Percentiles rank a stretch among this genome's conserved stretches.
Conservation (phyloP, 2,329 filamentous ascomycete species). For the Raffaelea albimanens region DNA sequence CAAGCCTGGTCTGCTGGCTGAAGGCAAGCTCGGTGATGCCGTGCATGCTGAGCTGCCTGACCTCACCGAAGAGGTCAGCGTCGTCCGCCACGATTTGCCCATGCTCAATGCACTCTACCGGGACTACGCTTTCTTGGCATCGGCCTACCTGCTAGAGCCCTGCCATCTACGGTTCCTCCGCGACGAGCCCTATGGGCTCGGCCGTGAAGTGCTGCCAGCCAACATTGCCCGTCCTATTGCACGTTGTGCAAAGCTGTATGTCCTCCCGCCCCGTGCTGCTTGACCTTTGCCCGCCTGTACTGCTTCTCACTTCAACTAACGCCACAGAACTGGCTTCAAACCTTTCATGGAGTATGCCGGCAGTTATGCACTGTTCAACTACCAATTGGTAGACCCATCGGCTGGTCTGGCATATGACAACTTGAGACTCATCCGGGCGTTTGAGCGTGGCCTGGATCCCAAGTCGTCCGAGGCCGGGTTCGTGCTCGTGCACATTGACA, state of each 20-base stretch:
- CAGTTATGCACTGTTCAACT: constrained; percentile 61
- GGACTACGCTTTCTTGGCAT: constrained; percentile 86
- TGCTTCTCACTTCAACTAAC: neutral
- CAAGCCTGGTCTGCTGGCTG: constrained; percentile 66
- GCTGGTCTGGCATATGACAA: constrained; percentile 53
- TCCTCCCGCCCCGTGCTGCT: neutral
- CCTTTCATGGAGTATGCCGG: constrained; percentile 84
- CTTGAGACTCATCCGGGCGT: constrained; percentile 79
- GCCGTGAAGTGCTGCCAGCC: constrained; percentile 61
- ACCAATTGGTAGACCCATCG: constrained; percentile 47
- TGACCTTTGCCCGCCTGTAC: neutral
- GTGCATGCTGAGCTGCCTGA: constrained; percentile 68
- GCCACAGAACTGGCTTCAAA: constrained; percentile 57
- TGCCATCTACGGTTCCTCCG: constrained; percentile 68
- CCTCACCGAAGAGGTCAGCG: constrained; percentile 62
- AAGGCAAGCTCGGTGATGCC: constrained; percentile 63
- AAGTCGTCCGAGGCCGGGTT: constrained; percentile 88
- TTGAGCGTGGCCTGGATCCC: constrained; percentile 81
- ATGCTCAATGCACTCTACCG: constrained; percentile 80
- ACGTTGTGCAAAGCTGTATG: constrained; percentile 72
- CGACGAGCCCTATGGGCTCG: constrained; percentile 70
- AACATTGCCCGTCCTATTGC: constrained; percentile 74
- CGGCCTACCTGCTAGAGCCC: constrained; percentile 82
- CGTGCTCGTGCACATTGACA: constrained; percentile 90
- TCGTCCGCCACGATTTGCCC: constrained; percentile 62